Percentiles rank a stretch among this genome's conserved stretches.
phyloP scores from a whole-genome alignment of 352 stramenopile genomes.

The Peronospora farinosa region DNA sequence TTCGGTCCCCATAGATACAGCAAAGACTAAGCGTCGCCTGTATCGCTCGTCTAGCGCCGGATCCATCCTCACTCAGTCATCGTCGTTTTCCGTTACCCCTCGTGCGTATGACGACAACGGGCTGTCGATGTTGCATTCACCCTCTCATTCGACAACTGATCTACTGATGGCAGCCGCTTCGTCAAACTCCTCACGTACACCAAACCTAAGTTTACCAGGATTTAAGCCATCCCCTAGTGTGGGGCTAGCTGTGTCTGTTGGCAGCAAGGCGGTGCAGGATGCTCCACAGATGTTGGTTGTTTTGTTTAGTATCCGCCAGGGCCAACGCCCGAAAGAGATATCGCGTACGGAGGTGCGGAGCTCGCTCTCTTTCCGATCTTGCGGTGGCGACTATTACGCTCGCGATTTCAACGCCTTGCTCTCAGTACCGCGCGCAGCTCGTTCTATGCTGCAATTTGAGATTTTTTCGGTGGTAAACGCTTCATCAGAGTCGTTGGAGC shows the following conservation, averaged over 20 bases:
- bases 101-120: slow-evolving; percentile 46
- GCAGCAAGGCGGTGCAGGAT: slow-evolving; percentile 61
- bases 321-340: slow-evolving; percentile 47
- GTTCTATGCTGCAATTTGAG: slow-evolving; percentile 75
- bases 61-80: slow-evolving; percentile 47
- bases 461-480: slow-evolving; percentile 61
- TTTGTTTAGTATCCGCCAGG: slow-evolving; percentile 47
- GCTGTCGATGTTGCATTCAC: slow-evolving; percentile 30
- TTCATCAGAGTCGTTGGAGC: slow-evolving; percentile 42
- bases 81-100: slow-evolving; percentile 13
- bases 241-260: slow-evolving; percentile 71
- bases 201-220: slow-evolving; percentile 56
- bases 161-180: slow-evolving; percentile 1
- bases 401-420: slow-evolving; percentile 74
- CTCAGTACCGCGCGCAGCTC: slow-evolving; percentile 54
- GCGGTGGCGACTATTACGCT: slow-evolving; percentile 66
- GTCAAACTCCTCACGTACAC: slow-evolving; percentile 32
- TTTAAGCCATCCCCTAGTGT: slow-evolving; percentile 61
- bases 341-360: slow-evolving; percentile 74
- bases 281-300: slow-evolving; percentile 70
- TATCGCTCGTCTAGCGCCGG: slow-evolving; percentile 63
- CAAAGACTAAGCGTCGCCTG: slow-evolving; percentile 27
- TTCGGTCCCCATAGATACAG: slow-evolving; percentile 20
- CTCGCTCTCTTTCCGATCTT: slow-evolving; percentile 57
- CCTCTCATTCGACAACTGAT: slow-evolving; percentile 20